These are phyloP conservation scores for Huiozyma naganishii DNA, from an alignment of 805 yeast species.

Conservation along the genomic window DNA sequence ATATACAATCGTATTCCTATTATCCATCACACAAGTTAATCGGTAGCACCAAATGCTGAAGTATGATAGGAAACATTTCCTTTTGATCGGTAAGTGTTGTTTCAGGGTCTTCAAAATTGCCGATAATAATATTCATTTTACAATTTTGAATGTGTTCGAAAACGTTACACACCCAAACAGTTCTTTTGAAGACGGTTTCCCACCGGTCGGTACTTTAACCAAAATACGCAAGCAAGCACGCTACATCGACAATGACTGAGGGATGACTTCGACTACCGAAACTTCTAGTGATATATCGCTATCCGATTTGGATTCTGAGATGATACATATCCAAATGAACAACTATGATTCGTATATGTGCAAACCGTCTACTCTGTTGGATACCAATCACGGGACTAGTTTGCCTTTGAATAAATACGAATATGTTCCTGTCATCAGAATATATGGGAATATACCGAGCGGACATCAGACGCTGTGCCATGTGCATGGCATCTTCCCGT, in stretches of 20 bases:
- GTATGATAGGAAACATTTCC: too few relatives aligned
- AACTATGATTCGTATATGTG: slow-evolving; percentile 56
- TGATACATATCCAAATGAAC: slow-evolving; percentile 43
- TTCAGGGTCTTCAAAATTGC: not conserved
- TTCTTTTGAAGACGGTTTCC: too few relatives aligned
- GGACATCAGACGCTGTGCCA: slow-evolving; percentile 58
- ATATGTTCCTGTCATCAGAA: slow-evolving; percentile 63
- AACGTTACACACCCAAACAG: too few relatives aligned
- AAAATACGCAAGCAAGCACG: too few relatives aligned
- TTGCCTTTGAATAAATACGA: slow-evolving; percentile 26
- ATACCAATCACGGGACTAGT: slow-evolving; percentile 30
- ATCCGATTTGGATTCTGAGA: slow-evolving; percentile 8
- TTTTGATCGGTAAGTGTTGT: not conserved
- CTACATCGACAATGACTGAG: too few relatives aligned
- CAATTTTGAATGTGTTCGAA: too few relatives aligned
- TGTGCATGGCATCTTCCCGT: slow-evolving; percentile 79
- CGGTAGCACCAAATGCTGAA: too few relatives aligned
- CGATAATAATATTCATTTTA: not conserved
- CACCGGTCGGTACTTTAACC: too few relatives aligned
- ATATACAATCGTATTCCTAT: slow-evolving; percentile 30
- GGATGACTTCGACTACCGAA: too few relatives aligned
- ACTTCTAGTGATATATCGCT: not conserved
- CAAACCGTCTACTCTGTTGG: slow-evolving; percentile 41
- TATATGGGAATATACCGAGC: slow-evolving; percentile 60
- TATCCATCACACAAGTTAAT: slow-evolving; percentile 13